Evolutionary conservation across 2,329 filamentous ascomycete species (phyloP).

Genomic region (Leptographium wingfieldii): DNA sequence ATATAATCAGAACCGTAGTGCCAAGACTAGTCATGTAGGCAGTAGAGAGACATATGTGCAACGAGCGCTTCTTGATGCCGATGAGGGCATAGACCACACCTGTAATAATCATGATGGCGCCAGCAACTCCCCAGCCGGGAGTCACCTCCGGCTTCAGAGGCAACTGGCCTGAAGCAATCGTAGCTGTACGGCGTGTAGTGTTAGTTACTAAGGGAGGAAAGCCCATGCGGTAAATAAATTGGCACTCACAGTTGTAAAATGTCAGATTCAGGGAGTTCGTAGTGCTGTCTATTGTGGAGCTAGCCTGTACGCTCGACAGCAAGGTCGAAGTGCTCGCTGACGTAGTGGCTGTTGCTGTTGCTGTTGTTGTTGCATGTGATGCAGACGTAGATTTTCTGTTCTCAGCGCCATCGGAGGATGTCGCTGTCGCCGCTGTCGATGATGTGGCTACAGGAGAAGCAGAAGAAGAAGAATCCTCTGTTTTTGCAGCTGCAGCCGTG

Average conservation of each 20-base stretch:
- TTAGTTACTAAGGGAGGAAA: neutral
- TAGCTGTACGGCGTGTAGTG: slow-evolving; percentile 9
- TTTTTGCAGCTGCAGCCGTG: neutral
- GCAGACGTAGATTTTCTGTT: neutral
- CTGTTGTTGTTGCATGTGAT: neutral
- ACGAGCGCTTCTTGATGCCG: slow-evolving; percentile 69
- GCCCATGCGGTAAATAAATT: neutral
- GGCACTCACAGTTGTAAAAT: slow-evolving; percentile 17
- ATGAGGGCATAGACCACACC: slow-evolving; percentile 62
- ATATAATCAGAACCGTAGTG: slow-evolving; percentile 71
- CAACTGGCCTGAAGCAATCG: slow-evolving; percentile 40
- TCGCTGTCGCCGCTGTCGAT: neutral
- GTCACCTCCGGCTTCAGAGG: slow-evolving; percentile 66
- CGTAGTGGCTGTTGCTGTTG: neutral
- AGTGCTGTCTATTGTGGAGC: neutral
- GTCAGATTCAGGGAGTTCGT: neutral
- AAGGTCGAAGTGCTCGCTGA: neutral
- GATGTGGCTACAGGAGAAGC: neutral
- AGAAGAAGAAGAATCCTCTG: neutral
- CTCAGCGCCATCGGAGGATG: neutral
- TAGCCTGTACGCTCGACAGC: neutral
- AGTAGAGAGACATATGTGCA: slow-evolving; percentile 70
- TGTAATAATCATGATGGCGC: slow-evolving; percentile 59
- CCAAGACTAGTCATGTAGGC: slow-evolving; percentile 61
- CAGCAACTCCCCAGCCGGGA: slow-evolving; percentile 68